Base-by-base conservation (phyloP, 2,329 filamentous ascomycete genomes). In the Escovopsis sp. region DNA sequence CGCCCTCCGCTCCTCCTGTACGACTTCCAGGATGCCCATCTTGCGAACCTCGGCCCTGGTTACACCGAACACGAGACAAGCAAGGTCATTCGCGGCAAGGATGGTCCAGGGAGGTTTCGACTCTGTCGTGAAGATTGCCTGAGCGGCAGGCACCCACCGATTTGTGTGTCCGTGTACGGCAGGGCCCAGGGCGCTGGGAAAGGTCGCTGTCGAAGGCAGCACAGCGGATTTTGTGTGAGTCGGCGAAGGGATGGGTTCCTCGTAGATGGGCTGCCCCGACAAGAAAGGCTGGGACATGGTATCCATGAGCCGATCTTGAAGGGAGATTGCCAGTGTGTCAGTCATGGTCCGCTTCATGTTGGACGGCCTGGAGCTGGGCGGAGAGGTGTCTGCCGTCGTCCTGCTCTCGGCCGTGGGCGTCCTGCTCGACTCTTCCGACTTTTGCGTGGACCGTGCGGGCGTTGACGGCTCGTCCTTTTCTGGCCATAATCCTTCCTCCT, bases 111-210 rank as follows among this genome's bases (percentile, higher is more conserved):
- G 91, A 8, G 85, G 75, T 48, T 82, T 79, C 12, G 84, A 74
- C 60, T 94, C 85, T n/a, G 91, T 98, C 7, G 89, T 93, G 58
- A 98, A 98, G 43, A 98, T 95, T 41, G 91, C 91, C 59, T 98
- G 91, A 5, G 89, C 84, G 35, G 86, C 84, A 7, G 87, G 87
- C 12, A 84, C 80, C 79, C 87, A 94, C 59, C 91, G 78, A 53
- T 84, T 91, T 44, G 85, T 83, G 61, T 95, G 88, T 8, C 83
- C 83, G 59, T 95, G 89, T n/a, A 84, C 72, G 9, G 72, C 67
- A 13, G 80, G 67, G 10, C 67, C 70, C 2, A 74, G 49, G n/a
- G 65, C 58, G 13, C 62, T 62, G 2, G 74, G 63, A 20, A 70
- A 66, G 40, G 60, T 54, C 14, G 61, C 63, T 32, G 57, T 60